phyloP scores from a whole-genome alignment of 108 stramenopile species.

The Conticribra weissflogii region DNA sequence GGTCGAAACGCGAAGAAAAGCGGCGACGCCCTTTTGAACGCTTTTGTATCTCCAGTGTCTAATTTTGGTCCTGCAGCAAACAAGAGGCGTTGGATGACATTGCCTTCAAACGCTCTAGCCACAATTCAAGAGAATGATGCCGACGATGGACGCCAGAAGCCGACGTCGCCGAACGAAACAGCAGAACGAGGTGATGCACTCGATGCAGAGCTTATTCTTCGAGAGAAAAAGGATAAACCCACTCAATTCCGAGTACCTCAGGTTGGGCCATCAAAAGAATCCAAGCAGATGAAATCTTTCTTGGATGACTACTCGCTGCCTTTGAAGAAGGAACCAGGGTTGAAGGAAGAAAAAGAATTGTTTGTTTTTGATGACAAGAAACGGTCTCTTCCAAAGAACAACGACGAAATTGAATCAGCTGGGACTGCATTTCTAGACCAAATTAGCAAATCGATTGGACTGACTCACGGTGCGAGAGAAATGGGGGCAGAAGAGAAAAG shows the following conservation, averaged over 20 bases:
- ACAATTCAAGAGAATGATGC: conserved; percentile 80
- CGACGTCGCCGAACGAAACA: background rate
- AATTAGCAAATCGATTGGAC: conserved; percentile 66
- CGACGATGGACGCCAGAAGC: conserved; percentile 34
- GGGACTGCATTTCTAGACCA: conserved; percentile 81
- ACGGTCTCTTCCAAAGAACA: conserved; percentile 55
- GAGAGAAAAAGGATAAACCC: conserved; percentile 32
- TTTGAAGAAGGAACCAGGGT: background rate
- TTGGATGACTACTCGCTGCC: conserved; percentile 17
- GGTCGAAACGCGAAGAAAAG: background rate
- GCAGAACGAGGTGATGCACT: conserved; percentile 34
- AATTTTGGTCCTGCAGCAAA: conserved; percentile 36
- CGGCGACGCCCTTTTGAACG: background rate
- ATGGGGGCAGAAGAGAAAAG: conserved; percentile 63
- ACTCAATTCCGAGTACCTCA: conserved; percentile 82
- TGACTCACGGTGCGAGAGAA: conserved; percentile 20
- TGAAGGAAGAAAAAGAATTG: background rate
- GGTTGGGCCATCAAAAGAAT: conserved; percentile 23
- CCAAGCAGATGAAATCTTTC: conserved; percentile 19
- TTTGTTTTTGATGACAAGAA: background rate
- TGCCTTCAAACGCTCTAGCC: conserved; percentile 63
- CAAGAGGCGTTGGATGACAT: conserved; percentile 71
- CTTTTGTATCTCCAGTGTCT: conserved; percentile 1
- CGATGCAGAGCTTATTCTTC: conserved; percentile 64
- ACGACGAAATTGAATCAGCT: conserved; percentile 80